Percentiles rank a stretch among this genome's conserved stretches.
Conservation (phyloP, 2,329 filamentous ascomycete species). For the Fusarium sp. region DNA sequence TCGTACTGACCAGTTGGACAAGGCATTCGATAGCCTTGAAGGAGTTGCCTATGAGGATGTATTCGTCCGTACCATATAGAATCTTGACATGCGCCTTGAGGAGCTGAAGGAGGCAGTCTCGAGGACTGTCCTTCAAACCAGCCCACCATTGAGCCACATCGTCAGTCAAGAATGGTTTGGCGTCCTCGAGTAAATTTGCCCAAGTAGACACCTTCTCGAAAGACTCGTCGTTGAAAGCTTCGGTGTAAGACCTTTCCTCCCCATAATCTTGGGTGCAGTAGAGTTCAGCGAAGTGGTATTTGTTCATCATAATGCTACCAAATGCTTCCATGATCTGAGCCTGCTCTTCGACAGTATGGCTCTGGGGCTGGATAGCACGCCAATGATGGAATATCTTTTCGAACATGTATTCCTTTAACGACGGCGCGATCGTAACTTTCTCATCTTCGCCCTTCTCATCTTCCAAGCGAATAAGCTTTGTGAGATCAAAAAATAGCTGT, state of each 20-base stretch:
- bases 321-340: neutral
- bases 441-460: neutral
- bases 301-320: neutral
- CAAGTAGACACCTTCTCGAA: neutral
- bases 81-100: neutral
- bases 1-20: neutral
- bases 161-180: fast-evolving
- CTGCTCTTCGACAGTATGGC: neutral
- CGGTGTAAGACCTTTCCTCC: neutral
- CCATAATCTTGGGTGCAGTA: neutral
- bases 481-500: neutral
- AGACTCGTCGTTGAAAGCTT: neutral
- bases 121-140: neutral
- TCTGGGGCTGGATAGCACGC: neutral
- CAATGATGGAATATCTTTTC: neutral
- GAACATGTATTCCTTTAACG: neutral
- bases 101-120: neutral
- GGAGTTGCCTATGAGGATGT: neutral
- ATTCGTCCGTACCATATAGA: neutral
- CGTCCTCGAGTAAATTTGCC: neutral
- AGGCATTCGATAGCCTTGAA: neutral
- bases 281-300: neutral
- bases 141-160: neutral
- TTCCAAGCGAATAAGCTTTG: neutral
- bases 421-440: fast-evolving